Base-by-base conservation (phyloP, 805 yeast species). In the Saccharomycopsis javanensis region DNA sequence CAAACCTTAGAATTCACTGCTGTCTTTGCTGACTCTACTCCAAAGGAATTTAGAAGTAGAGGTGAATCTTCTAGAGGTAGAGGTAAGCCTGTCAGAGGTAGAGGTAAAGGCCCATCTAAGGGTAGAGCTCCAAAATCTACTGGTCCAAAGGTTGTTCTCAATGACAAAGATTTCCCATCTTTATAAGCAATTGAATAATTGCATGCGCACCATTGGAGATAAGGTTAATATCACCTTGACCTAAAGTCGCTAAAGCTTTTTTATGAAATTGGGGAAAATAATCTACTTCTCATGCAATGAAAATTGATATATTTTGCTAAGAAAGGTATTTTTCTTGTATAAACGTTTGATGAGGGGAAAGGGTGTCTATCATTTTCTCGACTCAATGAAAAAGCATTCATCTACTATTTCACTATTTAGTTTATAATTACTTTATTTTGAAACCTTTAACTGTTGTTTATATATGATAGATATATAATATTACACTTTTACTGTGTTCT, bases 1-100 rank as follows among this genome's bases (percentile, higher is more conserved):
- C 79, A 75, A 68, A 74, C 77, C 70, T 77, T 90, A 69, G 92
- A 88, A 64, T 77, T 88, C 66, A 83, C 82, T 66, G 86, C 91
- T 61, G 74, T 79, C 62, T 86, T 85, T 70, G 77, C 85, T 65
- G 90, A 83, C 67, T 76, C 78, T 63, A 68, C 68, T 65, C 76
- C 77, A 62, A 70, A 68, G 60, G 64, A 72, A 65, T 60, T 63
- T 62, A 42, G 13, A 15, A 66, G 70, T 62, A 59, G 71, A 58
- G 61, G 72, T 65, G 66, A 60, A 59, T 54, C 62, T 57, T 55
- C 66, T 61, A 69, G 71, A 71, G 65, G 61, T 60, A 66, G 71
- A 67, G 72, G 75, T 64, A 65, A 67, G 63, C 59, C 64, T 60
- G 63, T 66, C 57, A 66, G 66, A 51, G 58, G 59, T 57, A 67